phyloP scores from a whole-genome alignment of 805 yeast species.

The Ogataea trehaloabstinens region DNA sequence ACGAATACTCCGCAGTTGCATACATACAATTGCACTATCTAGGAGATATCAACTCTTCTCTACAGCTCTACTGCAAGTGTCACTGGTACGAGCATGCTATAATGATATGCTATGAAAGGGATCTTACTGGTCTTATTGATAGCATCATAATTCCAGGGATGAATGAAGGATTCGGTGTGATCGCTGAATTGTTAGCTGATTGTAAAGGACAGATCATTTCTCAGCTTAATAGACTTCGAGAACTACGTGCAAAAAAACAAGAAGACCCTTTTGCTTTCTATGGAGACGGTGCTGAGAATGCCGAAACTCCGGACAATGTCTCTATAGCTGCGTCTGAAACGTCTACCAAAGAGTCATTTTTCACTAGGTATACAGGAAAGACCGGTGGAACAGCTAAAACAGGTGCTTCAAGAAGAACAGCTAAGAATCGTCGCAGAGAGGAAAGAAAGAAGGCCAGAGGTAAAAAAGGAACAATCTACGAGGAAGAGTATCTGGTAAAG shows the following conservation, averaged over 20 bases:
- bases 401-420: conserved; percentile 89
- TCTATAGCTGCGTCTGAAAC: conserved; percentile 94
- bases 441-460: conserved; percentile 96
- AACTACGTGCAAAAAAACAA: conserved; percentile 75
- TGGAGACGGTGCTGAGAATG: conserved; percentile 58
- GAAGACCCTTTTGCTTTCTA: conserved; percentile 85
- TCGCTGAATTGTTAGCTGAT: conserved; percentile 91
- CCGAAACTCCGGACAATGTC: conserved; percentile 86
- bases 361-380: conserved; percentile 95
- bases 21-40: conserved; percentile 65
- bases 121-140: conserved; percentile 46
- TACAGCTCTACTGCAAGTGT: conserved; percentile 69
- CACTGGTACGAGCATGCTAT: conserved; percentile 76
- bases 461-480: conserved; percentile 95
- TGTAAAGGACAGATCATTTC: conserved; percentile 82
- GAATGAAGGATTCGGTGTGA: conserved; percentile 82
- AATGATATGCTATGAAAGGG: conserved; percentile 52
- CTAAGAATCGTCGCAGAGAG: conserved; percentile 90
- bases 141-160: conserved; percentile 67
- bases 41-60: conserved; percentile 58
- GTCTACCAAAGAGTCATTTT: conserved; percentile 87
- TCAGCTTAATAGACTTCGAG: conserved; percentile 80
- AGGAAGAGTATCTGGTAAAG: conserved; percentile 88
- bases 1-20: conserved; percentile 78
- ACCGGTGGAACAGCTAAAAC: conserved; percentile 95